Base-by-base conservation (phyloP, 2,329 filamentous ascomycete species). In the Tolypocladium tropicale region DNA sequence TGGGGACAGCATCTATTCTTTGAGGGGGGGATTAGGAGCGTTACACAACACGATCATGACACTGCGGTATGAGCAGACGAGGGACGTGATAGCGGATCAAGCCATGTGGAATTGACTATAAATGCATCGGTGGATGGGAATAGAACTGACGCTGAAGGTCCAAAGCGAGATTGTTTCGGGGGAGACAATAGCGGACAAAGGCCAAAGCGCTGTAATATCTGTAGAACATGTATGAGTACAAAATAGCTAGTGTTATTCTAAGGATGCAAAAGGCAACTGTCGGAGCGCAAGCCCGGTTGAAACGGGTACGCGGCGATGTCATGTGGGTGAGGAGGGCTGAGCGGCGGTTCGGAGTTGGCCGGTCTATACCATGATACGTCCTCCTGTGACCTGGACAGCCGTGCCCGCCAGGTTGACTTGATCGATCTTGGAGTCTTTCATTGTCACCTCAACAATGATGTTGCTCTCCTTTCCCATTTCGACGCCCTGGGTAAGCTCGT, bases 391-490 rank as follows among this genome's bases (percentile, higher is more conserved):
- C 56, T 67, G 63, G 12, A 64, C 63, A 32, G 71, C 71, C 10
- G 70, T 65, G 11, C 71, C 71, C 10, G 66, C 67, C 52, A 73
- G 63, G 39, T 63, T 64, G 33, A 72, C 67, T 10, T 58, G 58
- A 39, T 66, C 61, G 43, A 73, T 65, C 41, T 64, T 58, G 25
- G 63, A 61, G 55, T 64, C 67, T 51, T 68, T 67, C 39, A 68
- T 54, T 37, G 57, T 60, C n/a, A 79, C 72, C 55, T 78, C 72
- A 37, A 82, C 75, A 41, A 67, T 63, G 52, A 82, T 81, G 52
- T 76, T 70, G 62, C 80, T 83, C 66, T 71, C 71, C 60, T 83
- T 70, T 6, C 83, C 84, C 80, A 88, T 86, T 70, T 88, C 84
- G 11, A 86, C 81, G 0, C 84, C 85, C 70, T 88, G 85, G 57